Conservation (phyloP, 2,329 filamentous ascomycete genomes). For the Botrytis pseudocinerea region DNA sequence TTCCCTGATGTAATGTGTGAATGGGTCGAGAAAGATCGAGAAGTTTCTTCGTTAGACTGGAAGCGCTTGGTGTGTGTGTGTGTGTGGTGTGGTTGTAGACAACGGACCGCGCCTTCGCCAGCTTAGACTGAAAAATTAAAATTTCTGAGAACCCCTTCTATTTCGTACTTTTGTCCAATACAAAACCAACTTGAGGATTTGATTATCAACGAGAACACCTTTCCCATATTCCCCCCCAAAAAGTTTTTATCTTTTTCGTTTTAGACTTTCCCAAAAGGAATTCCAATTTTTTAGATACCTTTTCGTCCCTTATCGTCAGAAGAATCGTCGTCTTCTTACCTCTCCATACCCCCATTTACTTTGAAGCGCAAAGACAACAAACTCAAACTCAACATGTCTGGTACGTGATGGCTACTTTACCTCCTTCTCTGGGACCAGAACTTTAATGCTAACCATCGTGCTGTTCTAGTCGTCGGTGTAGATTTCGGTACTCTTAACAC, state of each 20-base stretch:
- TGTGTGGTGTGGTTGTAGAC: background rate
- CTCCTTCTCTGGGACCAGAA: background rate
- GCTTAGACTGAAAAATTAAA: slow-evolving; percentile 19
- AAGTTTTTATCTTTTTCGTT: background rate
- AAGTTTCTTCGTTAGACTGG: slow-evolving; percentile 18
- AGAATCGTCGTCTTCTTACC: background rate
- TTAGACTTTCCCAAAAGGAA: background rate
- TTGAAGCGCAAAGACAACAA: slow-evolving; percentile 17
- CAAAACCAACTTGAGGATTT: background rate
- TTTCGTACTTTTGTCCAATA: background rate
- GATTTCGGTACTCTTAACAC: slow-evolving; percentile 97
- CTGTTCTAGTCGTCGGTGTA: slow-evolving; percentile 41
- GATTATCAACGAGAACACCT: background rate
- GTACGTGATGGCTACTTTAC: background rate
- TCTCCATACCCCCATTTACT: background rate
- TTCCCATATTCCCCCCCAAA: background rate
- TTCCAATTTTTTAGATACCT: background rate
- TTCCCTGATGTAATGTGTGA: background rate
- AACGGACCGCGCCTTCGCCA: slow-evolving; percentile 16
- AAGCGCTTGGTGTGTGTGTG: slow-evolving; percentile 1
- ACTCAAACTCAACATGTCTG: slow-evolving; percentile 15
- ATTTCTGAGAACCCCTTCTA: background rate
- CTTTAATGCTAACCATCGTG: background rate
- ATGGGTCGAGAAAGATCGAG: slow-evolving; percentile 21
- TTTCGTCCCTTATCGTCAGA: background rate